phyloP scores from a whole-genome alignment of 179 eudicot genomes.

The Silene coronaria region DNA sequence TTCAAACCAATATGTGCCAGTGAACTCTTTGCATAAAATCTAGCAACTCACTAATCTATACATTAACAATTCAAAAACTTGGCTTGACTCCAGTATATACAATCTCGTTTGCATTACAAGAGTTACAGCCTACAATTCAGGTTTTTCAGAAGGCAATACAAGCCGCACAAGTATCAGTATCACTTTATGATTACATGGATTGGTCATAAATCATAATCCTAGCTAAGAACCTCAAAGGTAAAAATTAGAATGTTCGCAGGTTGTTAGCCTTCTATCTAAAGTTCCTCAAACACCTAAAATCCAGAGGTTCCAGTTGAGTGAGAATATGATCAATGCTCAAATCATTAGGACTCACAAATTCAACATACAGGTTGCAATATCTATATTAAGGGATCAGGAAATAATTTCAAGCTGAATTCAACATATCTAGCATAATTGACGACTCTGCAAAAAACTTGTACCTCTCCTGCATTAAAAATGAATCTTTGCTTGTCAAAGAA shows the following conservation, averaged over 20 bases:
- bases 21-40: too few relatives aligned
- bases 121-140: too few relatives aligned
- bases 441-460: slow-evolving; percentile 28
- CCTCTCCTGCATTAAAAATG: slow-evolving; percentile 97
- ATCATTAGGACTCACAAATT: too few relatives aligned
- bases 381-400: too few relatives aligned
- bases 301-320: background rate
- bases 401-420: too few relatives aligned
- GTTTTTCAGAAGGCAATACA: too few relatives aligned
- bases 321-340: background rate
- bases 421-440: background rate
- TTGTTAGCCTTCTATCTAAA: background rate
- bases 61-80: too few relatives aligned
- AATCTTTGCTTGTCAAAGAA: slow-evolving; percentile 91
- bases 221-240: background rate
- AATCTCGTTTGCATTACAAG: too few relatives aligned
- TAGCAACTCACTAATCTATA: too few relatives aligned
- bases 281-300: background rate
- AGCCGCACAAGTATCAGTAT: background rate
- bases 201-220: background rate
- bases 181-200: background rate
- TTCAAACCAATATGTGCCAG: too few relatives aligned
- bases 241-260: background rate
- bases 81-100: too few relatives aligned
- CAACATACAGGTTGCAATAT: background rate